Evolutionary conservation across 345 rosid genomes (phyloP).

Genomic region (Citrus cavaleriei): DNA sequence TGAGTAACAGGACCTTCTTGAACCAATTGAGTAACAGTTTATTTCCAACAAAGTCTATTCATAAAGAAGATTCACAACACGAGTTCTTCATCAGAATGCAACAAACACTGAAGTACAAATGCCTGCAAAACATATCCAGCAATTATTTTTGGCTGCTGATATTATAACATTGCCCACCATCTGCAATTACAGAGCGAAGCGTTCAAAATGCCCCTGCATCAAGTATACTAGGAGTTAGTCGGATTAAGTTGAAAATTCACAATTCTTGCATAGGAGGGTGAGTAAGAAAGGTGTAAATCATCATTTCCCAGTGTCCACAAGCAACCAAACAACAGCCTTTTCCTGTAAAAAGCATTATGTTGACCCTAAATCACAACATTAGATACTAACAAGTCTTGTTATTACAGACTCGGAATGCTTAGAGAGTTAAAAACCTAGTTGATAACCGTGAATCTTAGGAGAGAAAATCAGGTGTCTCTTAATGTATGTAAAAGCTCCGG

Average conservation of each 20-base stretch:
- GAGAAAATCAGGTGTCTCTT: not conserved
- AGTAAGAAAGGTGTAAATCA: not conserved
- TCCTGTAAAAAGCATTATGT: not conserved
- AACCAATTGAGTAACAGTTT: not conserved
- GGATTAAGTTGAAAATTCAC: not conserved
- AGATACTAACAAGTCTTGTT: not conserved
- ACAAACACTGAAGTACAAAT: conserved; percentile 1
- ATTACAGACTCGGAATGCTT: not conserved
- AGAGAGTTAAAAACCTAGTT: not conserved
- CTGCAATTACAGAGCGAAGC: not conserved
- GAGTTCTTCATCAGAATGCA: conserved; percentile 7
- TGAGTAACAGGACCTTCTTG: not conserved
- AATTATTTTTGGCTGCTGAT: not conserved
- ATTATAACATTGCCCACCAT: conserved; percentile 6
- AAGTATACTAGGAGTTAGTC: conserved; percentile 1
- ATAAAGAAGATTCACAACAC: not conserved
- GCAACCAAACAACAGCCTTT: not conserved
- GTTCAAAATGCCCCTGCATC: conserved; percentile 13
- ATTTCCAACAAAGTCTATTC: conserved; percentile 1
- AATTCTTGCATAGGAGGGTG: not conserved
- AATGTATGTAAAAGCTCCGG: not conserved
- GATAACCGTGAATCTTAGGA: not conserved
- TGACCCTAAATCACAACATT: not conserved
- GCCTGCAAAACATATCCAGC: conserved; percentile 13
- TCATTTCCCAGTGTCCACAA: not conserved